These are phyloP conservation scores for Actinomucor elegans DNA, from an alignment of 371 early-diverging fungal genomes.

Conservation along the genomic window DNA sequence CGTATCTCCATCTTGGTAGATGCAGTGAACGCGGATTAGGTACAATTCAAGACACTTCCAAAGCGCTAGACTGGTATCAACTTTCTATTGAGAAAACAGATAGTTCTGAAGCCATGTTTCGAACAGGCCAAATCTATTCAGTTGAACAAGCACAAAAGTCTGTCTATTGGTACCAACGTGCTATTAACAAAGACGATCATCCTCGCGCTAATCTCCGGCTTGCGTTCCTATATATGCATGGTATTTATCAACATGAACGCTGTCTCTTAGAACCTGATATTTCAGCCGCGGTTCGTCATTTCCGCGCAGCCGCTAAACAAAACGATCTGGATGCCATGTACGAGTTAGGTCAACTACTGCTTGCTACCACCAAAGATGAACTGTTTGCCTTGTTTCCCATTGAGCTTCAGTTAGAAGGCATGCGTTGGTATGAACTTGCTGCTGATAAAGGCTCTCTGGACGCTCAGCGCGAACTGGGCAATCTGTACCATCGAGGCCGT, in stretches of 20 bases:
- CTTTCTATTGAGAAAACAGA: slow-evolving; percentile 27
- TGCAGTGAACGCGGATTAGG: slow-evolving; percentile 46
- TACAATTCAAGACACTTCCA: slow-evolving; percentile 37
- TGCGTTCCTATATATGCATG: slow-evolving; percentile 33
- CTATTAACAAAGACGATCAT: slow-evolving; percentile 30
- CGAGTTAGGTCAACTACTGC: slow-evolving; percentile 29
- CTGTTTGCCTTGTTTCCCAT: slow-evolving; percentile 2
- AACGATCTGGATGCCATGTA: slow-evolving; percentile 38
- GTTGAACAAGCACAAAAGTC: slow-evolving; percentile 22
- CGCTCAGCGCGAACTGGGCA: slow-evolving; percentile 34
- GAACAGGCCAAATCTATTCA: slow-evolving; percentile 35
- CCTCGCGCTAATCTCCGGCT: slow-evolving; percentile 29
- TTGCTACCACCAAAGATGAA: slow-evolving; percentile 2
- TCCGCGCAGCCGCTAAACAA: slow-evolving; percentile 32
- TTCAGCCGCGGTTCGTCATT: slow-evolving; percentile 20
- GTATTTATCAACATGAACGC: slow-evolving; percentile 9
- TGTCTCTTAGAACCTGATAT: slow-evolving; percentile 15
- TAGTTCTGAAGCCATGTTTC: slow-evolving; percentile 42
- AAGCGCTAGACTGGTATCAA: slow-evolving; percentile 36
- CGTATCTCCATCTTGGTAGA: slow-evolving; percentile 35
- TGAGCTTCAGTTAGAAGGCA: slow-evolving; percentile 16
- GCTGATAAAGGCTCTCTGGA: slow-evolving; percentile 29
- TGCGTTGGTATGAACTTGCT: slow-evolving; percentile 30
- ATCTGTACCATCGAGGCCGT: slow-evolving; percentile 32
- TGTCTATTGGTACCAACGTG: slow-evolving; percentile 35